Evolutionary conservation across 257 asterid genomes (phyloP), one percentile per base, ranked within the genome.

Genomic region (Solanum medicagineum): DNA sequence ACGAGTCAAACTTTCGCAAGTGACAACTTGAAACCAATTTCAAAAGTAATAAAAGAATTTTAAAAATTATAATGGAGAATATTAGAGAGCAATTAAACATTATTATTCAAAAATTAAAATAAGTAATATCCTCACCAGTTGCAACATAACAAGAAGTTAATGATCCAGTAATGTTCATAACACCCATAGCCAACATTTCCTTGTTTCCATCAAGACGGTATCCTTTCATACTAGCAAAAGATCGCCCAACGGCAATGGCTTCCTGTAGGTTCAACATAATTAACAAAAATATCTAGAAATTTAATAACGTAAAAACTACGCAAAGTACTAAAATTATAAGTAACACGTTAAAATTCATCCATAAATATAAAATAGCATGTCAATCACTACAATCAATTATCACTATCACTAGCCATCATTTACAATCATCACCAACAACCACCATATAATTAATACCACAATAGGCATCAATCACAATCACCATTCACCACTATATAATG

Each of bases 231-330:
- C 89, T 81, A 6, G 93, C 93, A 54, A 90, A 90, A 22, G 90
- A 87, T 80, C 91, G 75, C 1, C 93, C 93, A 32, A 90, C 91
- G 22, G 93, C 93, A 79, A 90, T 86, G 2, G 91, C 93, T 90
- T 90, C 93, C 92, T 87, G 87, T 40, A 9, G 13, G 40, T 45
- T 66, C 47, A 53, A 80, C 83, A 53, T 80, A 51, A 47, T 36
- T 71, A 19, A 60, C 8, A 20, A 19, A 57, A 56, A 32, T 32
- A 32, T 32, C 3, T 32, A 32, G 36, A 32, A 32, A 32, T 32
- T 2, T 32, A 56, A 56, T 36, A 36, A 36, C 42, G 6, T 32
- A 32, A 32, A 32, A 32, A 32, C 36, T 32, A 32, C 1, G 6
- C 42, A 4, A 36, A 36, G 42, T 36, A 36, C 42, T 36, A 24